These are phyloP conservation scores for Exophiala alcalophila DNA, from an alignment of 2,329 filamentous ascomycete genomes.

Conservation along the genomic window DNA sequence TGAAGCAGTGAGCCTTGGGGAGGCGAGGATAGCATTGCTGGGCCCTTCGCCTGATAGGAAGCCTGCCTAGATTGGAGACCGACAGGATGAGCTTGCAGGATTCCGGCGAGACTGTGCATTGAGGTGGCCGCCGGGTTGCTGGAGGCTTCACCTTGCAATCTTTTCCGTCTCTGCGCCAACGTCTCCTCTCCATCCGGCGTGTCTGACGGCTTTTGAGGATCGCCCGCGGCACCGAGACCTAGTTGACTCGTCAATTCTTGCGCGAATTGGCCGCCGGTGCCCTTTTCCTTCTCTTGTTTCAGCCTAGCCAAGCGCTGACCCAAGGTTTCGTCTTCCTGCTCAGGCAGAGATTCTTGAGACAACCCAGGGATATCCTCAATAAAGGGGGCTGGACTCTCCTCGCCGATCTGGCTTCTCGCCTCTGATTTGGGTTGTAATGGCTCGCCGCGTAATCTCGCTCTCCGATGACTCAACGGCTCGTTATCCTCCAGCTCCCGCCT, in stretches of 20 bases:
- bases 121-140: slow-evolving; percentile 28
- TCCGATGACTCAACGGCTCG: slow-evolving; percentile 76
- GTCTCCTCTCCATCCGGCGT: slow-evolving; percentile 43
- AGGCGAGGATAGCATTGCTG: slow-evolving; percentile 2
- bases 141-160: slow-evolving; percentile 43
- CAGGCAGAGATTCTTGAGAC: slow-evolving; percentile 27
- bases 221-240: slow-evolving; percentile 30
- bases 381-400: slow-evolving; percentile 31
- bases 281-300: slow-evolving; percentile 36
- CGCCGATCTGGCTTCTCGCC: slow-evolving; percentile 13
- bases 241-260: slow-evolving; percentile 44
- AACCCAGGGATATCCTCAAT: slow-evolving; percentile 33
- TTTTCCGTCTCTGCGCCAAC: slow-evolving; percentile 45
- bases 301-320: slow-evolving; percentile 45
- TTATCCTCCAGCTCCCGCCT: slow-evolving; percentile 85
- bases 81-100: slow-evolving; percentile 54
- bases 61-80: slow-evolving; percentile 26
- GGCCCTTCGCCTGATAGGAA: slow-evolving; percentile 17
- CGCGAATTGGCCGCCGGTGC: slow-evolving; percentile 41
- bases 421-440: slow-evolving; percentile 37
- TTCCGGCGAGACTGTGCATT: slow-evolving; percentile 47
- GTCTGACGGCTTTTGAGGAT: slow-evolving; percentile 27
- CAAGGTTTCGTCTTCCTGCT: slow-evolving; percentile 45
- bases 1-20: slow-evolving; percentile 4
- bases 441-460: slow-evolving; percentile 69